phyloP scores from a whole-genome alignment of 805 yeast species.

The Zygosaccharomyces pseudorouxii region DNA sequence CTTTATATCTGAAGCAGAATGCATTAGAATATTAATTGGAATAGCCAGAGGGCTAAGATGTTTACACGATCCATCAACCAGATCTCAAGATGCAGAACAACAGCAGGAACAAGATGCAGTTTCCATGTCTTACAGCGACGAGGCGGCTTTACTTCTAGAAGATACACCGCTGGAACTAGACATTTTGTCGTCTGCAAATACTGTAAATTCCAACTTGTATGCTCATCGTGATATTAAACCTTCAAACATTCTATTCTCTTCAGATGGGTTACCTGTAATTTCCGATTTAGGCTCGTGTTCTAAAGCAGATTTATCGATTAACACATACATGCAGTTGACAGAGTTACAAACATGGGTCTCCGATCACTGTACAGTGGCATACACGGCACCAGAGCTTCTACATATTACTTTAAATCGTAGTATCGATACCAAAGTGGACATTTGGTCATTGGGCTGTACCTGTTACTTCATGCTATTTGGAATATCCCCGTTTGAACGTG shows the following conservation, averaged over 20 bases:
- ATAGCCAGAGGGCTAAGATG: constrained; percentile 69
- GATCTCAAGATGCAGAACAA: constrained; percentile 14
- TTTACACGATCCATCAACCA: constrained; percentile 49
- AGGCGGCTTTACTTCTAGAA: constrained; percentile 18
- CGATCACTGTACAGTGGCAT: constrained; percentile 81
- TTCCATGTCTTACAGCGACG: constrained; percentile 27
- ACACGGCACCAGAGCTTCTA: constrained; percentile 84
- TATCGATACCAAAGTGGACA: constrained; percentile 61
- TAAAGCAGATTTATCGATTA: constrained; percentile 51
- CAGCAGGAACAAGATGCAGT: constrained; percentile 14
- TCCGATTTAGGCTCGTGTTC: constrained; percentile 82
- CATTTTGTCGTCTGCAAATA: constrained; percentile 10
- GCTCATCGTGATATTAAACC: constrained; percentile 90
- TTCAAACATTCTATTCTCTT: constrained; percentile 76
- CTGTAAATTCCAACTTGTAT: constrained; percentile 33
- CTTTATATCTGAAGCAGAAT: constrained; percentile 56
- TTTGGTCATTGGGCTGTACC: constrained; percentile 90
- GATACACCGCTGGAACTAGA: constrained; percentile 24
- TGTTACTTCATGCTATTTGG: constrained; percentile 74
- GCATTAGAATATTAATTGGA: constrained; percentile 59
- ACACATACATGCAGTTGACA: constrained; percentile 64
- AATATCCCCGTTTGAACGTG: constrained; percentile 80
- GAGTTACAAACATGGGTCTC: constrained; percentile 66
- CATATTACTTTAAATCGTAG: constrained; percentile 65
- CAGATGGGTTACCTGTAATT: constrained; percentile 70